Base-by-base conservation (phyloP, 1,139 yeast species). In the Candida frijolesensis region DNA sequence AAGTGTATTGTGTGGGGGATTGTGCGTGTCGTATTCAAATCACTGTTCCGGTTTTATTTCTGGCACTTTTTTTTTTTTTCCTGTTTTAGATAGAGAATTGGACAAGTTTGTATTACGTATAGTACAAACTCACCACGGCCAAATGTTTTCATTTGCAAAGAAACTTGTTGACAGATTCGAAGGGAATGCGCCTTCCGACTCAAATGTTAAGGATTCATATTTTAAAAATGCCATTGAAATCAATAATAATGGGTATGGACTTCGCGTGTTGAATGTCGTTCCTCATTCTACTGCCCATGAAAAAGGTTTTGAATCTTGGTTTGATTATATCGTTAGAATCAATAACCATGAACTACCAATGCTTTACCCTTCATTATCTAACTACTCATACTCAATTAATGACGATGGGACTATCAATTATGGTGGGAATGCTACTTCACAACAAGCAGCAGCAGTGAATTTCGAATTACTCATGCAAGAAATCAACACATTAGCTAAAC, bases 101-200 rank as follows among this genome's bases (percentile, higher is more conserved):
- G 18, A 40, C 43, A 27, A 11, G 16, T 32, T 32, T 12, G n/a
- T 16, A 25, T 15, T 19, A 41, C 29, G 8, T 25, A 25, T 25
- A 40, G 12, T 14, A 38, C 41, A 38, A 38, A 25, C 29, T 25
- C 27, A 22, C 15, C 33, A 10, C 9, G 25, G 22, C 41, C 39
- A 18, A 16, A 90, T 90, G 97, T 87, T 90, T 68, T 88, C 96
- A 32, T 88, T 91, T 68, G 97, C 97, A 9, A 89, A 86, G 65
- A 88, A 84, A 60, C 67, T 91, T 46, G 97, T 90, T 32, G 87
- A 84, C 60, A 79, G 90, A 27, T 77, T 92, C 43, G 97, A 90
- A 60, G 79, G 79, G 1, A 57, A 68, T 19, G 64, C 67, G 19
- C 63, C 70, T 22, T 58, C 63, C 3, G 68, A 54, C 55, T 57